These are phyloP conservation scores for Podospora pseudopauciseta DNA, from an alignment of 495 filamentous ascomycete genomes.

Conservation along the genomic window DNA sequence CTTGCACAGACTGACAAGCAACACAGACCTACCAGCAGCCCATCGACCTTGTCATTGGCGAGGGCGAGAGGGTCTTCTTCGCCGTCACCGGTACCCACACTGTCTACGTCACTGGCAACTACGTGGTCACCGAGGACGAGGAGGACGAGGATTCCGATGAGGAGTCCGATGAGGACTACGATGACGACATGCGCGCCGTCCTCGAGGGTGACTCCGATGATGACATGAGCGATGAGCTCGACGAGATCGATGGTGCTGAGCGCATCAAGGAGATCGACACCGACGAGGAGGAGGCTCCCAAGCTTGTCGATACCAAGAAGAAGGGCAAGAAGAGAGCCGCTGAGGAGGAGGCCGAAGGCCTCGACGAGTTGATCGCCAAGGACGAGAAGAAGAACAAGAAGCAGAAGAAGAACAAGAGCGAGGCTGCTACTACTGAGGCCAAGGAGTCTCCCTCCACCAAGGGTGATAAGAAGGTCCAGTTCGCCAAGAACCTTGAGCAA, in stretches of 20 bases:
- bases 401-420: conserved; percentile 91
- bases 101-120: conserved; percentile 93
- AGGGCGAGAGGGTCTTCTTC: conserved; percentile 88
- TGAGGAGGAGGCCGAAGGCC: conserved; percentile 63
- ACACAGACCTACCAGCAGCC: conserved; percentile 85
- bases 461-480: conserved; percentile 93
- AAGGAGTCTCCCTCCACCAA: conserved; percentile 51
- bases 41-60: conserved; percentile 83
- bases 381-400: conserved; percentile 78
- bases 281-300: conserved; percentile 77
- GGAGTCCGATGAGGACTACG: conserved; percentile 67
- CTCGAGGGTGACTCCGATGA: conserved; percentile 60
- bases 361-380: conserved; percentile 73
- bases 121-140: conserved; percentile 59
- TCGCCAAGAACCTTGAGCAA: conserved; percentile 97
- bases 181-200: conserved; percentile 70
- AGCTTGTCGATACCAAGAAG: conserved; percentile 61
- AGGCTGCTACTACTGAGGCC: conserved; percentile 48
- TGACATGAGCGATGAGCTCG: conserved; percentile 78
- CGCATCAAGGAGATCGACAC: conserved; percentile 81
- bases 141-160: conserved; percentile 51
- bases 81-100: conserved; percentile 84
- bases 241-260: conserved; percentile 73
- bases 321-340: conserved; percentile 76
- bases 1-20: conserved; percentile 29